Evolutionary conservation across 2,329 filamentous ascomycete genomes (phyloP).

Genomic region (Penicillium italicum): DNA sequence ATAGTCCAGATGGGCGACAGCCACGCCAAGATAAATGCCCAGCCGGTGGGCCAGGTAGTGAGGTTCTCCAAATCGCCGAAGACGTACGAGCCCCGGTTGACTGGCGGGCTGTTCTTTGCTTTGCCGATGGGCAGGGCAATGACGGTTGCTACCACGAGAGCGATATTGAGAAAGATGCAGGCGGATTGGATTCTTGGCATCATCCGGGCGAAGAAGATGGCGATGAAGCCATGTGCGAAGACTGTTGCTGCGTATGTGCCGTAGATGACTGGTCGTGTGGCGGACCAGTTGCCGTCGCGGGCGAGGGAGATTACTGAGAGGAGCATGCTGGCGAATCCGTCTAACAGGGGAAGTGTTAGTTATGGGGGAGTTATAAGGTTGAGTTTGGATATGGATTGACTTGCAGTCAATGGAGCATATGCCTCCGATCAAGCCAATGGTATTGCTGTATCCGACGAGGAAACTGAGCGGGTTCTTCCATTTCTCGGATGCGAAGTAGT

Average conservation of each 20-base stretch:
- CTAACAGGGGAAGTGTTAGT: not conserved
- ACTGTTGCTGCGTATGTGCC: conserved; percentile 55
- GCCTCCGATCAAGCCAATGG: conserved; percentile 58
- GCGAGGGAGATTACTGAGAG: conserved; percentile 55
- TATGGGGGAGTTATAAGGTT: not conserved
- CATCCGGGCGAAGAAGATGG: conserved; percentile 50
- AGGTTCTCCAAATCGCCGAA: conserved; percentile 57
- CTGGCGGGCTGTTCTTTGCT: conserved; percentile 12
- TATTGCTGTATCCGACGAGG: conserved; percentile 60
- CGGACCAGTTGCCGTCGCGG: conserved; percentile 53
- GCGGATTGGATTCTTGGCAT: conserved; percentile 57
- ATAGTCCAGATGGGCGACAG: conserved; percentile 60
- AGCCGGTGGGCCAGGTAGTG: conserved; percentile 56
- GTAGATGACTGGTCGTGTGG: conserved; percentile 54
- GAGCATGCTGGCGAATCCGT: conserved; percentile 45
- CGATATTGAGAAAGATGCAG: conserved; percentile 53
- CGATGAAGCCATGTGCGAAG: conserved; percentile 52
- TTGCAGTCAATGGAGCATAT: conserved; percentile 59
- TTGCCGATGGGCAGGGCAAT: conserved; percentile 52
- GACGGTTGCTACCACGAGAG: conserved; percentile 52
- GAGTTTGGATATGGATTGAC: conserved; percentile 21
- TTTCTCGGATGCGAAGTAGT: conserved; percentile 55
- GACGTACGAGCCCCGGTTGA: conserved; percentile 36
- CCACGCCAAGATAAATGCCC: conserved; percentile 60
- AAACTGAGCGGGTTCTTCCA: conserved; percentile 58